These are phyloP conservation scores for Chamaecyparis obtusa DNA, from an alignment of 75 land plant species.

Conservation along the genomic window DNA sequence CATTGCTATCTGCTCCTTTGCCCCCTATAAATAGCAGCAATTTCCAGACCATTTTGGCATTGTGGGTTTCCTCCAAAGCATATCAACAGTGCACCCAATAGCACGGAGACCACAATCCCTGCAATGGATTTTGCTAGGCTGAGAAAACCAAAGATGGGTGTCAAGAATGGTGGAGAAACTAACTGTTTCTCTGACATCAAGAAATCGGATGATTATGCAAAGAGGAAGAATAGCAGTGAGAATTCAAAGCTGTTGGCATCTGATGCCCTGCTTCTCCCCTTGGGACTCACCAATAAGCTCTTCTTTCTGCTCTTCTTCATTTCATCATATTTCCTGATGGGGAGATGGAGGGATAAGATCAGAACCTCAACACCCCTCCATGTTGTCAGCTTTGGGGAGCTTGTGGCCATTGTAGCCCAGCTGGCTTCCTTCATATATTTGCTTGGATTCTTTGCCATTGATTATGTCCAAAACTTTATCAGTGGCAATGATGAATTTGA, in stretches of 20 bases:
- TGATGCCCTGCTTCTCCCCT: no score
- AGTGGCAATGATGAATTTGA: not conserved
- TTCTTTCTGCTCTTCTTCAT: conserved; percentile 63
- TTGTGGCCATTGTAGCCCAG: conserved; percentile 52
- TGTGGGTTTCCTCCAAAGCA: no score
- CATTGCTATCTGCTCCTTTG: no score
- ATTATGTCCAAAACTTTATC: conserved; percentile 54
- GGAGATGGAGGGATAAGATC: conserved; percentile 89
- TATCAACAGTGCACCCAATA: no score
- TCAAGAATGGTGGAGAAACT: no score
- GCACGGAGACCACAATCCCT: no score
- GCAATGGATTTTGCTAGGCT: no score
- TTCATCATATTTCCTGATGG: conserved; percentile 57
- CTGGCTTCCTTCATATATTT: conserved; percentile 43
- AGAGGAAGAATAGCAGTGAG: not conserved
- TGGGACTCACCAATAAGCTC: conserved; percentile 43
- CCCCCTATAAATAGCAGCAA: no score
- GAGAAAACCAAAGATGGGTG: no score
- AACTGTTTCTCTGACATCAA: not conserved
- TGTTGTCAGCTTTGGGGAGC: conserved; percentile 54
- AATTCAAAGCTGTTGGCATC: no score
- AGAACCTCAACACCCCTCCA: conserved; percentile 18
- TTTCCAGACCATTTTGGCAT: no score
- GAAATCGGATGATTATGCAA: not conserved
- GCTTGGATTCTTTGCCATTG: conserved; percentile 62